Conservation (phyloP, 2,329 filamentous ascomycete genomes). For the Beauveria sp. region DNA sequence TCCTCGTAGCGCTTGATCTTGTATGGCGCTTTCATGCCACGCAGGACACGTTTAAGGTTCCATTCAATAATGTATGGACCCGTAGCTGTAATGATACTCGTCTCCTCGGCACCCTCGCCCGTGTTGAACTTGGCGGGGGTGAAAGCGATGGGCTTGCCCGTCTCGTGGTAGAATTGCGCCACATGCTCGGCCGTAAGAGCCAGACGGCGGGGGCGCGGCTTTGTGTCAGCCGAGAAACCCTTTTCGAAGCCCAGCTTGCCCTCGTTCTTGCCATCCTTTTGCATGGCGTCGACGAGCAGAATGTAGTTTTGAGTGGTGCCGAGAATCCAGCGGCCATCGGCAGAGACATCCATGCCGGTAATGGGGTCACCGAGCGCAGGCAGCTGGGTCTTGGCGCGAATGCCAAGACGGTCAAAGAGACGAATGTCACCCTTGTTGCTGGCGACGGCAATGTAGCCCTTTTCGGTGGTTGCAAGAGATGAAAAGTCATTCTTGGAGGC, state of each 20-base stretch:
- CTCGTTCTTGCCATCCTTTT: slow-evolving; percentile 90
- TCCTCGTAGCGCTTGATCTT: slow-evolving; percentile 94
- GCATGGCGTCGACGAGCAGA: slow-evolving; percentile 82
- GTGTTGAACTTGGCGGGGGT: slow-evolving; percentile 93
- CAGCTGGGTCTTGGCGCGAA: slow-evolving; percentile 95
- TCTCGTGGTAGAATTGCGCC: slow-evolving; percentile 96
- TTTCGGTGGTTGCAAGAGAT: slow-evolving; percentile 85
- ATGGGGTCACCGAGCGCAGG: slow-evolving; percentile 93
- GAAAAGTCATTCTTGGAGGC: slow-evolving; percentile 96
- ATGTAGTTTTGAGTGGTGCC: slow-evolving; percentile 93
- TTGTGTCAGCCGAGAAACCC: slow-evolving; percentile 82
- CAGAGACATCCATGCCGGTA: slow-evolving; percentile 88
- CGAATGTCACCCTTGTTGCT: slow-evolving; percentile 97
- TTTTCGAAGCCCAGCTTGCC: slow-evolving; percentile 98
- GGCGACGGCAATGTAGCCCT: slow-evolving; percentile 93
- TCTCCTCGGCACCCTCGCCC: slow-evolving; percentile 71
- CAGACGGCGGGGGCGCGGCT: slow-evolving; percentile 86
- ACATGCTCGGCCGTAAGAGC: slow-evolving; percentile 86
- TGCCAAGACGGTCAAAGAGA: slow-evolving; percentile 90
- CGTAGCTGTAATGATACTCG: slow-evolving; percentile 92
- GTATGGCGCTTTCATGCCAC: slow-evolving; percentile 78
- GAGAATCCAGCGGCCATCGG: slow-evolving; percentile 91
- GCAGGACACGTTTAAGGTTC: slow-evolving; percentile 84
- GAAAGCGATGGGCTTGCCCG: slow-evolving; percentile 76
- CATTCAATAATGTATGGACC: slow-evolving; percentile 96